phyloP scores from a whole-genome alignment of 1,284 basidiomycete genomes.

The Puccinia triticina region DNA sequence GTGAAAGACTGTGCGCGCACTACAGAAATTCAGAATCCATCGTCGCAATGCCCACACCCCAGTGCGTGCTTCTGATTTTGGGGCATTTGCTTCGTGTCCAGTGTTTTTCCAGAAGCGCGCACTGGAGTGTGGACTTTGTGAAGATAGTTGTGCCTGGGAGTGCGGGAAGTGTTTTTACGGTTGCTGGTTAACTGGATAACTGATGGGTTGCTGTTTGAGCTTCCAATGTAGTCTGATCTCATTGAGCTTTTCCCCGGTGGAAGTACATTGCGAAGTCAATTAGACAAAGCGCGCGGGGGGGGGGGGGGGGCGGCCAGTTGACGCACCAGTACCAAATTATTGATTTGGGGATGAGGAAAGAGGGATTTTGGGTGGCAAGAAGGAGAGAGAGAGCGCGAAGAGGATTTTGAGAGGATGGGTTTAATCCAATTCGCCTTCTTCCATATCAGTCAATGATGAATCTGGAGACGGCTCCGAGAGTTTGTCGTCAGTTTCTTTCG shows the following conservation, averaged over 20 bases:
- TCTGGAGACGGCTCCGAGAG: not conserved
- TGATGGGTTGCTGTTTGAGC: not conserved
- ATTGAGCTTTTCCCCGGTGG: not conserved
- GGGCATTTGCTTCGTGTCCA: too few species aligned
- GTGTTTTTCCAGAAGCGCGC: too few species aligned
- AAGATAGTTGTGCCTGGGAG: too few species aligned
- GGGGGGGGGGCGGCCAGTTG: too few species aligned
- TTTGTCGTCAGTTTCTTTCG: not conserved
- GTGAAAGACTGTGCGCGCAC: too few species aligned
- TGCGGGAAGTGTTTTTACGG: too few species aligned
- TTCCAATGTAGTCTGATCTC: not conserved
- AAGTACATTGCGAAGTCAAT: not conserved
- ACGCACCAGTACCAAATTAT: not conserved
- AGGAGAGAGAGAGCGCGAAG: not conserved
- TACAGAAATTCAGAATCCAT: too few species aligned
- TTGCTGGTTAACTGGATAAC: not conserved
- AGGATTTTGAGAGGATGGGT: not conserved
- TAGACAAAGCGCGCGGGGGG: too few species aligned
- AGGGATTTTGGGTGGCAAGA: not conserved
- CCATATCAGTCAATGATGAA: constrained; percentile 31
- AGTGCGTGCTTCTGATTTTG: too few species aligned
- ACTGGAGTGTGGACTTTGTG: too few species aligned
- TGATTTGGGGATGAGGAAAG: not conserved
- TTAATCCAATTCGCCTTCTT: constrained; percentile 24
- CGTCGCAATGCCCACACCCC: too few species aligned